Evolutionary conservation across 2,329 filamentous ascomycete genomes (phyloP), one percentile per base, ranked within the genome.

Genomic region (Ophiostoma perfectum): DNA sequence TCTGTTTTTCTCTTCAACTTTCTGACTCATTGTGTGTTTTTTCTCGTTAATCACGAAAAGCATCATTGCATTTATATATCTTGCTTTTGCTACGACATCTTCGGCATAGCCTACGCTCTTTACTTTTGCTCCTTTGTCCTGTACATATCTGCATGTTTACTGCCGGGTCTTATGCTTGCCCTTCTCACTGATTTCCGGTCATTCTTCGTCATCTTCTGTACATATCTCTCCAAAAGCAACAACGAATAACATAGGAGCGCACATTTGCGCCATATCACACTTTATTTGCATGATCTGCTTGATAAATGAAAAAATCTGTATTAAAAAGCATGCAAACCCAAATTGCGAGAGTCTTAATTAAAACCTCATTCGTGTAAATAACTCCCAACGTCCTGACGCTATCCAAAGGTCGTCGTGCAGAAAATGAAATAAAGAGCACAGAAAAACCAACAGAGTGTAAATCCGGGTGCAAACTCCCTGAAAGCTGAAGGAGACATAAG

Each of bases 341-440:
- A 27, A 27, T 27, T 27, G 27, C 27, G 27, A 1, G 27, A 27
- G 27, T 27, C 27, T 27, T 27, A 2, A 27, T 44, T 44, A 12
- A 44, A 44, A 3, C 42, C 27, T 14, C 55, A 60, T 3, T 9
- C 55, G 12, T 16, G 38, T 16, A 38, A 63, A 60, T 16, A 38
- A 63, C 38, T 36, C 60, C 60, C 60, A 63, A 41, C 39, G 39
- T 7, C 38, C 38, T 18, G n/a, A 63, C 60, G 36, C 60, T 60
- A 60, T 38, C 55, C 55, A 60, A 52, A 60, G 55, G 27, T 38
- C 27, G 55, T 27, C 18, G 55, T 60, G 55, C 38, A 16, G 38
- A 38, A 60, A 60, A 14, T 14, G 6, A 14, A 58, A 9, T 11
- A 38, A 55, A 49, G 9, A 38, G 14, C 11, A 27, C 3, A 39